These are phyloP conservation scores for Crithidia brevicula DNA, from an alignment of 208 protist species.

Conservation along the genomic window DNA sequence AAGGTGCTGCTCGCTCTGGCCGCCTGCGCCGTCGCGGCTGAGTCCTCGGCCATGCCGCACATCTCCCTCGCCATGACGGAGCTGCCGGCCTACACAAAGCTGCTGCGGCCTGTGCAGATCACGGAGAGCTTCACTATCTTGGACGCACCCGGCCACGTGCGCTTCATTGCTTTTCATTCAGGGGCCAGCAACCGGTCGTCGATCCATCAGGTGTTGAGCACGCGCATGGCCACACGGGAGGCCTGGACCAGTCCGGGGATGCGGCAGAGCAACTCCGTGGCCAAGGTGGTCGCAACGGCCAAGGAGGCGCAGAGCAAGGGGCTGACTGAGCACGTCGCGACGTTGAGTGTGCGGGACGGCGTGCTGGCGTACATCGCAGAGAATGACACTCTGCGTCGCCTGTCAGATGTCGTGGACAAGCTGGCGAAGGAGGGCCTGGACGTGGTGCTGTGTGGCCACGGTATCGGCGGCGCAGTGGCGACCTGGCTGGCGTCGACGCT, in stretches of 20 bases:
- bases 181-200: constrained; percentile 12
- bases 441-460: constrained; percentile 55
- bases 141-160: constrained; percentile 25
- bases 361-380: constrained; percentile 26
- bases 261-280: constrained; percentile 12
- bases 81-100: constrained; percentile 31
- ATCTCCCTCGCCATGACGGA: constrained; percentile 45
- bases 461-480: constrained; percentile 41
- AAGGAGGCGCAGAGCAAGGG: neutral
- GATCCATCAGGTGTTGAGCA: constrained; percentile 30
- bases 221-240: constrained; percentile 27
- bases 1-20: constrained; percentile 38
- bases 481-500: constrained; percentile 27
- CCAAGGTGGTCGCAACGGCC: constrained; percentile 26
- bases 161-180: constrained; percentile 44
- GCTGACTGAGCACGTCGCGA: constrained; percentile 9
- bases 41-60: constrained; percentile 32
- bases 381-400: constrained; percentile 12
- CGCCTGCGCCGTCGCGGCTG: constrained; percentile 29
- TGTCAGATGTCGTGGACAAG: constrained; percentile 24
- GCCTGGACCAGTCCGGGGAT: constrained; percentile 33
- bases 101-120: constrained; percentile 29
- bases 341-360: constrained; percentile 23
- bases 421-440: constrained; percentile 31
- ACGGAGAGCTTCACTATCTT: constrained; percentile 40